Evolutionary conservation across 176 grass and related monocot genomes (phyloP).

Genomic region (Hsuehochloa calcarea): DNA sequence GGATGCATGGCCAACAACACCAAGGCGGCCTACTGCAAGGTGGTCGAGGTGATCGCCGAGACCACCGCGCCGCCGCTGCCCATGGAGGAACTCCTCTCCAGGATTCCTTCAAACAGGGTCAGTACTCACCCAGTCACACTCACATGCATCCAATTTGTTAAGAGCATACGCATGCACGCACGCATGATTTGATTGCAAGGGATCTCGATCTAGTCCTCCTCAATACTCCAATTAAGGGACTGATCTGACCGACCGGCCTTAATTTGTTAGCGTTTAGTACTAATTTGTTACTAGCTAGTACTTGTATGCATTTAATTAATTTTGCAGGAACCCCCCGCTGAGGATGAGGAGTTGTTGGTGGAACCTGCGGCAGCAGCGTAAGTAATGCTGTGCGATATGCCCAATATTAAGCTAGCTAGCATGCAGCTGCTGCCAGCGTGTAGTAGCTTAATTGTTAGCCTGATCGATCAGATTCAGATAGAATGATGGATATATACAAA

Average conservation of each 20-base stretch:
- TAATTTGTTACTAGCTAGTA: background rate
- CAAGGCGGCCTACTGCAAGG: constrained; percentile 64
- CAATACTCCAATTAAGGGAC: too few species aligned
- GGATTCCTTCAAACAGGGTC: constrained; percentile 61
- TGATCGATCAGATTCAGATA: too few species aligned
- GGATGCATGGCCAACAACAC: constrained; percentile 67
- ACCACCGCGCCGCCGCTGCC: constrained; percentile 63
- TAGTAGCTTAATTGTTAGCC: background rate
- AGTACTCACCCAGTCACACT: too few species aligned
- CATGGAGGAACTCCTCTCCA: constrained; percentile 76
- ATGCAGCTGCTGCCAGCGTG: background rate
- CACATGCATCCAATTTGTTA: too few species aligned
- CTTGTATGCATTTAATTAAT: background rate
- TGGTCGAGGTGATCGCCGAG: constrained; percentile 80
- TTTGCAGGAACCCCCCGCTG: background rate
- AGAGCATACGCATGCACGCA: too few species aligned
- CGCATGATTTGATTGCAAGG: too few species aligned
- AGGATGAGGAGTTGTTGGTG: background rate
- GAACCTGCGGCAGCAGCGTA: background rate
- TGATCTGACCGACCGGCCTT: too few species aligned
- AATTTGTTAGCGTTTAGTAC: too few species aligned
- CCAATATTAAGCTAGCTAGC: background rate
- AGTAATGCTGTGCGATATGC: background rate
- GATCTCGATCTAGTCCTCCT: too few species aligned
- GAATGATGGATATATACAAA: too few species aligned